Conservation (phyloP, 306 rosid species). For the Prunus mongolica region DNA sequence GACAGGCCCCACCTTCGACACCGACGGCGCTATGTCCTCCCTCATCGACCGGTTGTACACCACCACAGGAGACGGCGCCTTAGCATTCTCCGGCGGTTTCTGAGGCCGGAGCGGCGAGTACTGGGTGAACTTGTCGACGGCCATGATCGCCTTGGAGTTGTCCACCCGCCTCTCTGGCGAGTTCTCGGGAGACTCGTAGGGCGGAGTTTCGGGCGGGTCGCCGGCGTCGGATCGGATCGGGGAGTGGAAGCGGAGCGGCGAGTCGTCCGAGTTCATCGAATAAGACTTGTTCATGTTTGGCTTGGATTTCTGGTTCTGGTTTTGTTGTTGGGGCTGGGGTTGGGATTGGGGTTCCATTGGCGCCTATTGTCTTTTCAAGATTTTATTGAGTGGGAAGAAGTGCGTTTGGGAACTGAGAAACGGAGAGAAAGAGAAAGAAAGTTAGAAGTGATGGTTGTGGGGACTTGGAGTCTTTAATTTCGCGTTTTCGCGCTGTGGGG, state of each 20-base stretch:
- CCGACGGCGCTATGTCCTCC: constrained; percentile 41
- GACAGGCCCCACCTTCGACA: constrained; percentile 41
- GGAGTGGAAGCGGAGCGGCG: constrained; percentile 64
- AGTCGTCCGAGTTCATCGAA: constrained; percentile 53
- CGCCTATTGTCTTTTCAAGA: constrained; percentile 2
- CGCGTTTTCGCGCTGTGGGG: constrained; percentile 29
- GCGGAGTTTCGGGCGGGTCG: constrained; percentile 57
- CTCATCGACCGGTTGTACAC: constrained; percentile 36
- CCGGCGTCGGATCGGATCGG: constrained; percentile 71
- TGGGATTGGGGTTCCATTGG: constrained; percentile 25
- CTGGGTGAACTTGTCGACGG: constrained; percentile 37
- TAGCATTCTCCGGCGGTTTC: constrained; percentile 23
- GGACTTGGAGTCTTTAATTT: constrained; percentile 9
- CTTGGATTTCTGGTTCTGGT: neutral
- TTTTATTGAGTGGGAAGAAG: constrained; percentile 23
- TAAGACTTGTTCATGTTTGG: constrained; percentile 49
- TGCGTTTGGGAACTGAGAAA: constrained; percentile 43
- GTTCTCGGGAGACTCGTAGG: constrained; percentile 54
- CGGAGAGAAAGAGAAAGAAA: constrained; percentile 10
- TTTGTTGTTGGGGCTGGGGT: constrained; percentile 12
- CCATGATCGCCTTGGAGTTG: constrained; percentile 56
- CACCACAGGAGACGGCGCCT: constrained; percentile 26
- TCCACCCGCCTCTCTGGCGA: constrained; percentile 43
- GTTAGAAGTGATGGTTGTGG: neutral
- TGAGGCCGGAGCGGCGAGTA: constrained; percentile 39